Conservation (phyloP, 179 eudicot species). For the Silene vulgaris region DNA sequence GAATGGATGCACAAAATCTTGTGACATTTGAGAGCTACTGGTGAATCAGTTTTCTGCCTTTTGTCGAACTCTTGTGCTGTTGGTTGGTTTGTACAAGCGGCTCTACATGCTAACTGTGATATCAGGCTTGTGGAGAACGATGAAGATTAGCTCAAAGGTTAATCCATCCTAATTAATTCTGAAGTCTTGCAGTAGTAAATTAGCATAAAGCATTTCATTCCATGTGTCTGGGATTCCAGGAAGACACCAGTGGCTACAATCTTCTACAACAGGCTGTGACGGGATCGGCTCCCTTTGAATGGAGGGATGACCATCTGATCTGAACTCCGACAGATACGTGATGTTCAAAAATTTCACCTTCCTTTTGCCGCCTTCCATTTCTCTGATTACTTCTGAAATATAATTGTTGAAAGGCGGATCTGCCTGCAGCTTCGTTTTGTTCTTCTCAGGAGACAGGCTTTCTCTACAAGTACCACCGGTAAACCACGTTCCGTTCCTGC, state of each 20-base stretch:
- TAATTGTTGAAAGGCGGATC: slow-evolving; percentile 42
- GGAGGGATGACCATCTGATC: slow-evolving; percentile 76
- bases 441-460: slow-evolving; percentile 44
- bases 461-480: slow-evolving; percentile 63
- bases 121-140: slow-evolving; percentile 41
- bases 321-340: slow-evolving; percentile 53
- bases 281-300: slow-evolving; percentile 65
- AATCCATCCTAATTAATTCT: slow-evolving; percentile 15
- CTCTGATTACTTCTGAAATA: slow-evolving; percentile 34
- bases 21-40: background rate
- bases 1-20: background rate
- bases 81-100: slow-evolving; percentile 30
- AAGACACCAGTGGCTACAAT: slow-evolving; percentile 86
- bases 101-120: slow-evolving; percentile 56
- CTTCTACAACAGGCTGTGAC: slow-evolving; percentile 41
- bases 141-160: slow-evolving; percentile 34
- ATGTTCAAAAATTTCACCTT: slow-evolving; percentile 43
- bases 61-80: background rate
- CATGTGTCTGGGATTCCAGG: slow-evolving; percentile 73
- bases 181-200: slow-evolving; percentile 39
- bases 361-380: slow-evolving; percentile 33
- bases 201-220: slow-evolving; percentile 53
- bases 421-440: slow-evolving; percentile 30
- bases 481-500: slow-evolving; percentile 72
- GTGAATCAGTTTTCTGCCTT: background rate